Evolutionary conservation across 768 basidiomycete species (phyloP).

Genomic region (Tephrocybe sp.): DNA sequence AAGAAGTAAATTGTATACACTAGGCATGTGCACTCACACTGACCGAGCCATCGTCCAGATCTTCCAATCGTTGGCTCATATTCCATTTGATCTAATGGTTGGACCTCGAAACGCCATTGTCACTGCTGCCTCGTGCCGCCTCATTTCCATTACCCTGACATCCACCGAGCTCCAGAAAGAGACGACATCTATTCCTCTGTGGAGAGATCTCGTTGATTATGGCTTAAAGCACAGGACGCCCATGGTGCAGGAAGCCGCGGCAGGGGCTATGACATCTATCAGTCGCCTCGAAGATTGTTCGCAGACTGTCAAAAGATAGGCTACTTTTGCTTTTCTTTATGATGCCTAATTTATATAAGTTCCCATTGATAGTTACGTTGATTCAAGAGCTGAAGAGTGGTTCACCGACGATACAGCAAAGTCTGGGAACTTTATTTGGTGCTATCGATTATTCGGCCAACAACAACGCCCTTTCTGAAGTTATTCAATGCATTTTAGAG

Average conservation of each 20-base stretch:
- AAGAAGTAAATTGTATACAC: conserved; percentile 38
- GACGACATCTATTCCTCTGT: conserved; percentile 48
- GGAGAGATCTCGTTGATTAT: conserved; percentile 68
- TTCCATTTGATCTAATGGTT: conserved; percentile 59
- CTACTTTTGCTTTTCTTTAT: conserved; percentile 20
- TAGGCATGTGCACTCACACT: not conserved
- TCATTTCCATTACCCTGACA: conserved; percentile 70
- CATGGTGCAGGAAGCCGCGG: conserved; percentile 74
- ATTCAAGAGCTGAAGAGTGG: conserved; percentile 58
- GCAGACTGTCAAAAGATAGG: conserved; percentile 70
- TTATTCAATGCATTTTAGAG: conserved; percentile 55
- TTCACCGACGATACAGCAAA: conserved; percentile 61
- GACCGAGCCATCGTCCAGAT: conserved; percentile 42
- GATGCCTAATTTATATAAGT: not conserved
- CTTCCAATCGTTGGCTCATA: conserved; percentile 51
- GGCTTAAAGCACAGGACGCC: conserved; percentile 65
- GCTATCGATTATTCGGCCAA: conserved; percentile 59
- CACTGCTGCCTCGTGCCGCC: conserved; percentile 64
- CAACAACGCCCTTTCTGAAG: conserved; percentile 51
- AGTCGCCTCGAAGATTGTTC: conserved; percentile 70
- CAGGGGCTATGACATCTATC: conserved; percentile 63
- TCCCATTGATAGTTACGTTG: conserved; percentile 40
- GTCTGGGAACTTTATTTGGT: conserved; percentile 68
- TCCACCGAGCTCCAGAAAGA: conserved; percentile 43
- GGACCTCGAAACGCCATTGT: conserved; percentile 71